A percentile compares a stretch with the other conserved stretches of the same genome.
Evolutionary conservation across 2,329 filamentous ascomycete species (phyloP).

Genomic region (Cladosporium sp.): DNA sequence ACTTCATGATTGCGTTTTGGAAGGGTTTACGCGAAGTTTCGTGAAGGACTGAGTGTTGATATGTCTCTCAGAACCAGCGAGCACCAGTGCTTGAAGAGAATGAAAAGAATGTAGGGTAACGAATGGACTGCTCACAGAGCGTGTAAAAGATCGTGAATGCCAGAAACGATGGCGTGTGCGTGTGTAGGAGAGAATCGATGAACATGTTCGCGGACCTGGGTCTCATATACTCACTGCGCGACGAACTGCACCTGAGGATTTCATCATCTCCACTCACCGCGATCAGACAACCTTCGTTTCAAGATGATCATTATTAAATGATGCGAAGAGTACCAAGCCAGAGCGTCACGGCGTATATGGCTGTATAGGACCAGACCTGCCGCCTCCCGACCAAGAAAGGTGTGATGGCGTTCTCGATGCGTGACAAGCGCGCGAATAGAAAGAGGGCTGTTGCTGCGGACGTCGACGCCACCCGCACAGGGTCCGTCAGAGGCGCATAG

Average conservation of each 20-base stretch:
- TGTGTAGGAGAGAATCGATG: not conserved
- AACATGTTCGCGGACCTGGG: not conserved
- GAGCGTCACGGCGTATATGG: constrained; percentile 3
- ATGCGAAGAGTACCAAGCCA: not conserved
- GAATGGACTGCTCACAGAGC: constrained; percentile 37
- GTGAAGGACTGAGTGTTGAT: constrained; percentile 10
- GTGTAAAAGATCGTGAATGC: constrained; percentile 22
- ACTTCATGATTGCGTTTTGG: constrained; percentile 33
- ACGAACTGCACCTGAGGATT: not conserved
- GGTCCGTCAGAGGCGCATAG: constrained; percentile 9
- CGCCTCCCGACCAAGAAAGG: not conserved
- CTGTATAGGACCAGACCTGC: not conserved
- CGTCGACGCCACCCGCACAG: constrained; percentile 1
- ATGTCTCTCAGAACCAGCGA: constrained; percentile 23
- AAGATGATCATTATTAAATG: not conserved
- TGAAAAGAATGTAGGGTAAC: constrained; percentile 23
- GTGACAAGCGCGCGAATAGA: constrained; percentile 10
- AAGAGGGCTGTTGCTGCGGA: not conserved
- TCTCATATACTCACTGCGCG: not conserved
- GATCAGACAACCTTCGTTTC: constrained; percentile 11
- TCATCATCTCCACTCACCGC: not conserved
- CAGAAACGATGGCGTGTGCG: constrained; percentile 10
- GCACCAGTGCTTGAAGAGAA: constrained; percentile 28
- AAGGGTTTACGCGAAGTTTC: constrained; percentile 17
- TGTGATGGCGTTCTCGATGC: constrained; percentile 1